Evolutionary conservation across 257 asterid species (phyloP).

Genomic region (Nicotiana sylvestris): DNA sequence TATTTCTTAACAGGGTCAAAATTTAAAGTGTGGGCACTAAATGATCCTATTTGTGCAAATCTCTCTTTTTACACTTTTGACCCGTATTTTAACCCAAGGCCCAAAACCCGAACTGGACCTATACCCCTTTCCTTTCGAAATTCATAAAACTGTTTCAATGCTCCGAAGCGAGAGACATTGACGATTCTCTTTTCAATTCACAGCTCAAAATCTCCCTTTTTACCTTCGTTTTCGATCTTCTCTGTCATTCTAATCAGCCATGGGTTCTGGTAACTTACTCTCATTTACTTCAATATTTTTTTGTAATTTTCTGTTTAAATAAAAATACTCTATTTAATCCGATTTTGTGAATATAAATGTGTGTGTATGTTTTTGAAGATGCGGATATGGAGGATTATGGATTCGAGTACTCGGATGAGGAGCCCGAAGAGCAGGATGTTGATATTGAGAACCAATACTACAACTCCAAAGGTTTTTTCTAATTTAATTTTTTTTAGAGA

Average conservation of each 20-base stretch:
- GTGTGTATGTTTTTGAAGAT: constrained; percentile 31
- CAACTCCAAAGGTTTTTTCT: constrained; percentile 75
- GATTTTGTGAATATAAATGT: constrained; percentile 5
- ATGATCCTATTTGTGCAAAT: too few relatives aligned
- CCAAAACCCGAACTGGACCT: not conserved
- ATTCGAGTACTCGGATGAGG: constrained; percentile 97
- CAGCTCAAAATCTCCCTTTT: not conserved
- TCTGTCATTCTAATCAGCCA: constrained; percentile 9
- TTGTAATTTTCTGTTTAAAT: not conserved
- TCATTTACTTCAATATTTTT: not conserved
- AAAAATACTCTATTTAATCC: not conserved
- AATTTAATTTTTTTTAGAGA: not conserved
- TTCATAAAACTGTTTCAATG: not conserved
- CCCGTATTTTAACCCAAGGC: not conserved
- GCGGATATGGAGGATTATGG: constrained; percentile 99
- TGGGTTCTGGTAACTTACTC: constrained; percentile 64
- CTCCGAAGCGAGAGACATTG: not conserved
- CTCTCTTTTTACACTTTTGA: not conserved
- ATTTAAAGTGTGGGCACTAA: too few relatives aligned
- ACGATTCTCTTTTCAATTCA: not conserved
- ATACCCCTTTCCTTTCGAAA: not conserved
- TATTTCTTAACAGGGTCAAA: too few relatives aligned
- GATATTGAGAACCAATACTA: constrained; percentile 96
- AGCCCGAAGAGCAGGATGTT: constrained; percentile 94
- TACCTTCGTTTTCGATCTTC: not conserved